Evolutionary conservation across 2,329 filamentous ascomycete species (phyloP).

Genomic region (Aspergillus sp.): DNA sequence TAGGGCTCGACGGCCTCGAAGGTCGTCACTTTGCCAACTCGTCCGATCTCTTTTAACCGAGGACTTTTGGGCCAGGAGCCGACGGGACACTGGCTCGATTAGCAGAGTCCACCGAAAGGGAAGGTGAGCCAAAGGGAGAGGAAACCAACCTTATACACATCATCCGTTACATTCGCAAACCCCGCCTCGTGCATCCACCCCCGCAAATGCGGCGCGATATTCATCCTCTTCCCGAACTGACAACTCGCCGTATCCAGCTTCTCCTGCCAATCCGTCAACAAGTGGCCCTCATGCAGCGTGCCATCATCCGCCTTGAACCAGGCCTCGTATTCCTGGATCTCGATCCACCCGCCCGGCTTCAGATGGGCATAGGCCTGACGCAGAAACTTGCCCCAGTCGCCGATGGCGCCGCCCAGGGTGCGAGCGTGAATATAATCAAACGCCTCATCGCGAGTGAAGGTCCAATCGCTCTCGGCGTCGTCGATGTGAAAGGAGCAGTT

Average conservation of each 20-base stretch:
- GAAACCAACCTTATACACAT: slow-evolving; percentile 34
- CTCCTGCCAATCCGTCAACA: slow-evolving; percentile 26
- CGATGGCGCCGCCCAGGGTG: slow-evolving; percentile 37
- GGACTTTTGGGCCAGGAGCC: slow-evolving; percentile 36
- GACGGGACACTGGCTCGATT: slow-evolving; percentile 27
- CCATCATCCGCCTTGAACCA: slow-evolving; percentile 32
- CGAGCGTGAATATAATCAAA: slow-evolving; percentile 44
- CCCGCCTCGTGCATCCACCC: slow-evolving; percentile 31
- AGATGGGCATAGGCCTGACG: slow-evolving; percentile 32
- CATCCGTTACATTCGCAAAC: slow-evolving; percentile 34
- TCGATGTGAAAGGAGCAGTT: slow-evolving; percentile 54
- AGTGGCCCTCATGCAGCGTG: slow-evolving; percentile 10
- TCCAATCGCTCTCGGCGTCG: slow-evolving; percentile 43
- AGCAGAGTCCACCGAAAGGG: neutral
- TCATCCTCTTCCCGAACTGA: slow-evolving; percentile 36
- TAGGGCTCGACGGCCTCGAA: slow-evolving; percentile 39
- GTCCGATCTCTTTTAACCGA: slow-evolving; percentile 36
- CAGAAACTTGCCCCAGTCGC: slow-evolving; percentile 32
- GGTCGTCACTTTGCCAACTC: slow-evolving; percentile 29
- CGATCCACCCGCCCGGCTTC: slow-evolving; percentile 38
- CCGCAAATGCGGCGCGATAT: slow-evolving; percentile 31
- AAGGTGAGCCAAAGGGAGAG: neutral
- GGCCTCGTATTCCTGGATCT: slow-evolving; percentile 35
- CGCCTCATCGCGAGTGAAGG: slow-evolving; percentile 34
- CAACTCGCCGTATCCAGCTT: slow-evolving; percentile 30